phyloP scores from a whole-genome alignment of 306 rosid species.

The Fragaria iinumae region DNA sequence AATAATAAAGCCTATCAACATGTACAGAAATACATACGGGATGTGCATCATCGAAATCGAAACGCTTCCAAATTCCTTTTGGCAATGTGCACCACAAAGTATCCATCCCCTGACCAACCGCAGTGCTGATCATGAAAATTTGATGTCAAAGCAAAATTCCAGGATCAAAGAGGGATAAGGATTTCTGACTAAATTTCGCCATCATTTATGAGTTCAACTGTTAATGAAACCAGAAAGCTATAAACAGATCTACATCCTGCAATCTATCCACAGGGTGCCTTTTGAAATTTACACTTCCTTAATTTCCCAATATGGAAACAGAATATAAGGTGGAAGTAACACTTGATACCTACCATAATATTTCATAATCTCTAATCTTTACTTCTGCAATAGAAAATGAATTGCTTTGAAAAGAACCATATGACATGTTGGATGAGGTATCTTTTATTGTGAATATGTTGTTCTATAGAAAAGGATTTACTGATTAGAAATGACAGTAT shows the following conservation, averaged over 20 bases:
- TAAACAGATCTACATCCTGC: neutral
- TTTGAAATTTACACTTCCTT: neutral
- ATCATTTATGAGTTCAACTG: constrained; percentile 1
- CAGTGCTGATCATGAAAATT: constrained; percentile 51
- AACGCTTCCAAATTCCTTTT: constrained; percentile 75
- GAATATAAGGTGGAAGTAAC: neutral
- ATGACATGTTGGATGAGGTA: neutral
- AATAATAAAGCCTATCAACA: constrained; percentile 14
- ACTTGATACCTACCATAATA: neutral
- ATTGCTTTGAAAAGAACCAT: neutral
- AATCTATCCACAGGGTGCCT: neutral
- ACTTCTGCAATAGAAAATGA: neutral
- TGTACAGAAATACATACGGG: constrained; percentile 47
- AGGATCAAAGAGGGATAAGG: constrained; percentile 8
- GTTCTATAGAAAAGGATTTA: constrained; percentile 3
- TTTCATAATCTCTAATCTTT: neutral
- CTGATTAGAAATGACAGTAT: neutral
- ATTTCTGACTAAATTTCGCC: constrained; percentile 19
- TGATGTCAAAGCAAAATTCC: constrained; percentile 33
- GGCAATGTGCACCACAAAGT: constrained; percentile 56
- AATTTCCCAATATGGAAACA: neutral
- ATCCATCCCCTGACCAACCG: constrained; percentile 45
- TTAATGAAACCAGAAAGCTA: neutral
- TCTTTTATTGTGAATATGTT: neutral
- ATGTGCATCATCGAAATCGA: constrained; percentile 78